Conservation (phyloP, 2,329 filamentous ascomycete genomes). For the Colletotrichum tropicale region DNA sequence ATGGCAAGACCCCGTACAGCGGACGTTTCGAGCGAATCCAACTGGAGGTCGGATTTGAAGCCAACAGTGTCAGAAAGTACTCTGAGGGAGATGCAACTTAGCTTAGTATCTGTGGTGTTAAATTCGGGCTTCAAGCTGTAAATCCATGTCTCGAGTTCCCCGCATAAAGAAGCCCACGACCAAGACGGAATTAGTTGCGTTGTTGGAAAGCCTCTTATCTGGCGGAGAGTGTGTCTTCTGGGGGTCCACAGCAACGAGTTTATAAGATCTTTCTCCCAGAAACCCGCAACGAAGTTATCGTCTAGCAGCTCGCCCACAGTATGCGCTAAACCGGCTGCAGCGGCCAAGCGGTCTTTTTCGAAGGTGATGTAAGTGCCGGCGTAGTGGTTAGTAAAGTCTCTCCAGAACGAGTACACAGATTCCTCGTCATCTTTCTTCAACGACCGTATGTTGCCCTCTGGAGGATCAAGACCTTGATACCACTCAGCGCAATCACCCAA, state of each 20-base stretch:
- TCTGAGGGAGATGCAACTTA: not conserved
- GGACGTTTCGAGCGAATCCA: not conserved
- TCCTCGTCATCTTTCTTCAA: not conserved
- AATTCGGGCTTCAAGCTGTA: not conserved
- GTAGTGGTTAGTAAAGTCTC: not conserved
- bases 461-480: not conserved
- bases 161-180: not conserved
- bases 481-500: not conserved
- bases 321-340: not conserved
- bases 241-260: not conserved
- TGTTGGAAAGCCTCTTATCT: not conserved
- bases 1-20: not conserved
- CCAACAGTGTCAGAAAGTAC: not conserved
- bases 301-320: not conserved
- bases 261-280: not conserved
- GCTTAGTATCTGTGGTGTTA: not conserved
- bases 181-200: not conserved
- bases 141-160: not conserved
- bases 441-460: not conserved
- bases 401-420: not conserved
- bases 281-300: not conserved
- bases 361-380: not conserved
- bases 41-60: not conserved
- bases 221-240: not conserved
- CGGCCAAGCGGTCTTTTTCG: not conserved